phyloP scores from a whole-genome alignment of 1,284 basidiomycete species.

The Leccinum variabile region DNA sequence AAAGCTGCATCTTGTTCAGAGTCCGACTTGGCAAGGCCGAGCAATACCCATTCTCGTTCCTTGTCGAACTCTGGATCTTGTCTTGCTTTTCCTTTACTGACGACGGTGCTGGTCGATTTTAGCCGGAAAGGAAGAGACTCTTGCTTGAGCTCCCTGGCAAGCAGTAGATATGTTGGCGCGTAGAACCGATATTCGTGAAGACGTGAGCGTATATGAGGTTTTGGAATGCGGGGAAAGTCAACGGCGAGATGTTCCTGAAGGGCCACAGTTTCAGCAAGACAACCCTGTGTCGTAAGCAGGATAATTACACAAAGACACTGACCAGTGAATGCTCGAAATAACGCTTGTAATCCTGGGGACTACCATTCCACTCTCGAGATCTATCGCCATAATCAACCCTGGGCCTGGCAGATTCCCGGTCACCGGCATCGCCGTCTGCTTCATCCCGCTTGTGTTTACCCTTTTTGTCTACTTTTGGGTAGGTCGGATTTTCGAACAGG shows the following conservation, averaged over 20 bases:
- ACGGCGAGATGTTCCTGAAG: constrained; percentile 50
- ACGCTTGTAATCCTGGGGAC: constrained; percentile 22
- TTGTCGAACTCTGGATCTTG: constrained; percentile 45
- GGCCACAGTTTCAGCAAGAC: constrained; percentile 2
- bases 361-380: constrained; percentile 43
- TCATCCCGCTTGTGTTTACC: constrained; percentile 51
- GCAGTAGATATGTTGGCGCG: constrained; percentile 54
- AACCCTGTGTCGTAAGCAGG: constrained; percentile 3
- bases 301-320: constrained; percentile 19
- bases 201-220: constrained; percentile 45
- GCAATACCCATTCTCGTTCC: constrained; percentile 48
- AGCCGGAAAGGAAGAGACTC: constrained; percentile 41
- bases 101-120: constrained; percentile 39
- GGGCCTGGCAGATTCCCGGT: constrained; percentile 24
- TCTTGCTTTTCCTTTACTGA: constrained; percentile 44
- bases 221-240: constrained; percentile 61
- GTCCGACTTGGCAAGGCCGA: constrained; percentile 18
- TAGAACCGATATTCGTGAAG: constrained; percentile 51
- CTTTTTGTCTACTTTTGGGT: constrained; percentile 58
- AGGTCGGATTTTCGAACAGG: constrained; percentile 60
- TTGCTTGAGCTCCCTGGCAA: constrained; percentile 40
- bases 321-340: constrained; percentile 57
- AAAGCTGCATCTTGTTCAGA: constrained; percentile 23
- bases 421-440: constrained; percentile 22
- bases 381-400: constrained; percentile 50